Evolutionary conservation across 2,329 filamentous ascomycete genomes (phyloP), one percentile per base, ranked within the genome.

Genomic region (Penicillium decumbens): DNA sequence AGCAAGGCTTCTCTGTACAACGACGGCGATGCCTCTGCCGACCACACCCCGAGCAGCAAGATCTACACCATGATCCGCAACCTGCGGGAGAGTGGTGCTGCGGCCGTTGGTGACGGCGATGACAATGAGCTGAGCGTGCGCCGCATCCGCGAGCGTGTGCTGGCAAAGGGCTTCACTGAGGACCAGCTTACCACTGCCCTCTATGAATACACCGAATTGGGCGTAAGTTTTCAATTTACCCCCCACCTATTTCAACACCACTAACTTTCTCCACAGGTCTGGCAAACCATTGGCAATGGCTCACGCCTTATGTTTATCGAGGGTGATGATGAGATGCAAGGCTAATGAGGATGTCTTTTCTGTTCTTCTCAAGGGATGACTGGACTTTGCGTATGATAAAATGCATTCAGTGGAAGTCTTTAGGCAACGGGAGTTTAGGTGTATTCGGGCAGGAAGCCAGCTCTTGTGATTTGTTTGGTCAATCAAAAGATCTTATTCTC

Each of bases 131-230:
- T 98, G 62, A 93, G 86, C 70, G 80, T 98, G 76, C 82, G 87
- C 59, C 87, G 89, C 72, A 89, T 98, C 52, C 83, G 91, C 68
- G 91, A 96, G 72, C 77, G 93, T 58, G 90, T 98, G 27, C 79
- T 97, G 62, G 93, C 91, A 45, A 96, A 95, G 80, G 93, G 93
- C 2, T 98, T 96, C 71, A 98, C 92, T 0, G 86, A 90, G 57
- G 89, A 97, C 71, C 91, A 98, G 71, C 90, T 95, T 75, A 79
- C 88, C 64, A 81, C 81, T 59, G 86, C 91, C 18, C 78, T 98
- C 66, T 86, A 95, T 55, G 92, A 95, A 75, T 97, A 98, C 72
- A 85, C 88, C 2, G 77, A 81, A 58, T 75, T 95, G 53, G 88
- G 95, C 76, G 93, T 97, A 77, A 89, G 91, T 85, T 57, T 65